Base-by-base conservation (phyloP, 2,329 filamentous ascomycete genomes). In the Diaporthe humulicola region DNA sequence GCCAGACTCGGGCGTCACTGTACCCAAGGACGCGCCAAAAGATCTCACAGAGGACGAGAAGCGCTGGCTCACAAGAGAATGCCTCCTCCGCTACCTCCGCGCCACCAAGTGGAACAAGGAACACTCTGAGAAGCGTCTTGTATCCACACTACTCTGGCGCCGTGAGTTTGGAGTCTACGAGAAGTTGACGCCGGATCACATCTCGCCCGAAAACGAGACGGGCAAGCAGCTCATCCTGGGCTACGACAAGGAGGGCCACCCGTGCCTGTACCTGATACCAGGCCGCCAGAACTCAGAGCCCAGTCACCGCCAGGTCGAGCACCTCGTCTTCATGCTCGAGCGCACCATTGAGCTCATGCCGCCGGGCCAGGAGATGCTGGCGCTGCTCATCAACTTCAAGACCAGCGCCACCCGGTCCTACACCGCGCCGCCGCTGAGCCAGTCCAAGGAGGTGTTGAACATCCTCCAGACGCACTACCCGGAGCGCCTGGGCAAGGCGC, bases 381-480 rank as follows among this genome's bases (percentile, higher is more conserved):
- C 94, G 57, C 88, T 99, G 73, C 87, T 98, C 78, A 96, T 98
- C 84, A 96, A 98, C 86, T 98, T 98, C 88, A 95, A 95, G 84
- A 90, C 93, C 75, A 93, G 92, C 78, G 94, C 93, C 82, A 91
- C 89, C 75, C 91, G 94, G 73, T 91, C 93, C 79, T 95, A 95
- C 80, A 92, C 90, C 22, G 87, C 89, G 38, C 95, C 96, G 12
- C 91, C 91, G 14, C 87, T 98, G 74, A 90, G 90, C 40, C 93
- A 94, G 81, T 95, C 94, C 8, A 92, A 94, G 79, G 93, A 97
- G 86, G 94, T 96, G n/a, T 86, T 99, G 79, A 89, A 93, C 82
- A 98, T 99, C 78, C 88, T 99, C 76, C 97, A 99, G 86, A 96
- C 93, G 78, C 96, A 99, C 85, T 98, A 98, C 82, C 97, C 97